Conservation (phyloP, 352 stramenopile species). For the Blastocystis sp. region DNA sequence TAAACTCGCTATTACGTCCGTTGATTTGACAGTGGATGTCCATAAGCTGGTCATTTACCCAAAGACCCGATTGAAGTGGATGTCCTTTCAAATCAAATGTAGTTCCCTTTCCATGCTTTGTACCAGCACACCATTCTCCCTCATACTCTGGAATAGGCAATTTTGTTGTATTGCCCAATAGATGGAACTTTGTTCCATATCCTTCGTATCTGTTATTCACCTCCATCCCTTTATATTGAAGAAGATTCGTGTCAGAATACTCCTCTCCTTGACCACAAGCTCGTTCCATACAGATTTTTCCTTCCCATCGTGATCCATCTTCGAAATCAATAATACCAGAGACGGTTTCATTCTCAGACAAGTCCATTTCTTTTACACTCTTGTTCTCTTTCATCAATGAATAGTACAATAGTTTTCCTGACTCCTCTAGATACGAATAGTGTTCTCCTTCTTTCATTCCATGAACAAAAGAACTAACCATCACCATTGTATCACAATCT, state of each 20-base stretch:
- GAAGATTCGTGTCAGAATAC: background rate
- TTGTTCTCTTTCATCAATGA: background rate
- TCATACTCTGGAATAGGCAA: background rate
- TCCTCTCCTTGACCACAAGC: slow-evolving; percentile 34
- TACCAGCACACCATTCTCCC: slow-evolving; percentile 1
- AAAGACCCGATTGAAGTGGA: background rate
- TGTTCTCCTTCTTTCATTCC: background rate
- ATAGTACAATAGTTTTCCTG: background rate
- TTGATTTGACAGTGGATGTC: background rate
- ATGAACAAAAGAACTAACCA: background rate
- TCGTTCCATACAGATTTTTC: background rate
- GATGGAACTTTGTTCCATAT: background rate
- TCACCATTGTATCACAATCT: slow-evolving; percentile 12
- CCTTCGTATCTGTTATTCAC: slow-evolving; percentile 26
- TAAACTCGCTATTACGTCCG: background rate
- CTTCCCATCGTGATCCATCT: slow-evolving; percentile 28
- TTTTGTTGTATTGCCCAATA: background rate
- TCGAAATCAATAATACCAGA: background rate
- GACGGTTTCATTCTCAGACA: background rate
- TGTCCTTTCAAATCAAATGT: background rate
- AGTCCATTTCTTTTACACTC: background rate
- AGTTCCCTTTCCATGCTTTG: background rate
- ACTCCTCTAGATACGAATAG: background rate
- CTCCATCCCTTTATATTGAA: slow-evolving; percentile 23
- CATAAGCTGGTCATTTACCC: background rate